phyloP scores from a whole-genome alignment of 1,284 basidiomycete genomes.

The Puccinia coronata region DNA sequence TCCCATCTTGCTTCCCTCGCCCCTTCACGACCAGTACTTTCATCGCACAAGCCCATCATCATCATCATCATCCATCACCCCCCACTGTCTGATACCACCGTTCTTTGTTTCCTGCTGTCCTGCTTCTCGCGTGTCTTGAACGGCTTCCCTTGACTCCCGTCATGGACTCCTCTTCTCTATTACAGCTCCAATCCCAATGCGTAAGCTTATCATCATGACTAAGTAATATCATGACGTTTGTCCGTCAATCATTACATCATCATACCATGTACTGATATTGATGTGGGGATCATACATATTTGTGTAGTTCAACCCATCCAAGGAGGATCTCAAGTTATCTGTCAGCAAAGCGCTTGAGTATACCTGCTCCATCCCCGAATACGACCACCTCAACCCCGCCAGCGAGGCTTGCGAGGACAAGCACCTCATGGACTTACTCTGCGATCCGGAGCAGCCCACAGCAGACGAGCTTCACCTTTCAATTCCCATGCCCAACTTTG shows the following conservation, averaged over 20 bases:
- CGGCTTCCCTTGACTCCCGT: too few species aligned
- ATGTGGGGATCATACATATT: too few species aligned
- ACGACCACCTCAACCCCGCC: neutral
- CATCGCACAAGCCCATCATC: neutral
- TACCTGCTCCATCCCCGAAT: neutral
- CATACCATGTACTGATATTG: too few species aligned
- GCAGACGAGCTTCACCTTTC: neutral
- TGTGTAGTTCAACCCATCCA: neutral
- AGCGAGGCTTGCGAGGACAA: neutral
- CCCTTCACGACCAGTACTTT: too few species aligned
- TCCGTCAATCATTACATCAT: too few species aligned
- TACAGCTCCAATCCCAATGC: constrained; percentile 11
- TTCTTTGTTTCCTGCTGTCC: too few species aligned
- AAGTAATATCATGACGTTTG: too few species aligned
- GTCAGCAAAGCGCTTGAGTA: neutral
- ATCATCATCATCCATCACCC: neutral
- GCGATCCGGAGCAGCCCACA: neutral
- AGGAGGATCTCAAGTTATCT: neutral
- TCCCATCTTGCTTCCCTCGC: too few species aligned
- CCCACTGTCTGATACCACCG: too few species aligned
- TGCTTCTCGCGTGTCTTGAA: too few species aligned
- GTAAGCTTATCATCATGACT: neutral
- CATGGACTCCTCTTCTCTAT: constrained; percentile 17
- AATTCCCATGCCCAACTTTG: constrained; percentile 34
- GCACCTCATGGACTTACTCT: neutral